Base-by-base conservation (phyloP, 2,329 filamentous ascomycete species). In the Chaetothyriales sp. region DNA sequence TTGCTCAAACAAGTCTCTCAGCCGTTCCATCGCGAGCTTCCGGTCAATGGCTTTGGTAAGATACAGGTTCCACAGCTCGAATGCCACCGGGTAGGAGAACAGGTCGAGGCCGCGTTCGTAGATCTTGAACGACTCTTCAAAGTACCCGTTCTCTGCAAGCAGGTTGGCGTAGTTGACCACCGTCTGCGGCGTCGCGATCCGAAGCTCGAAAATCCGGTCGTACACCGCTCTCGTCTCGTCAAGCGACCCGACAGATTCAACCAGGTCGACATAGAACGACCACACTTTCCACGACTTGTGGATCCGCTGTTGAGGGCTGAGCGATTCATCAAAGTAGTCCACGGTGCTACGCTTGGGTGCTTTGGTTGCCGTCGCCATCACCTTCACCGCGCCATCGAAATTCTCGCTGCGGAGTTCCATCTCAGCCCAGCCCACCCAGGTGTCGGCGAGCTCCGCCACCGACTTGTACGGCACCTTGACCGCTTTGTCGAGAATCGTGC, bases 281-380 rank as follows among this genome's bases (percentile, higher is more conserved):
- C 92, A 98, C 9, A 98, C 72, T 67, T 97, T 98, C 92, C 92
- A 98, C 65, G 88, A 95, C 75, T 98, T 98, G 72, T 98, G 92
- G 2, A 98, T 86, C 56, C 94, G 81, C 71, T 97, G 92, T 66
- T 98, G 92, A 3, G 92, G 90, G 1, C 88, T 89, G 5, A 98
- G 73, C 0, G 80, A 88, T 66, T 98, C 94, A 66, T 98, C 92
- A 64, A 97, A 98, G 66, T 97, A 98, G 71, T 98, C 92, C n/a
- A 98, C 89, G 1, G 82, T 94, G n/a, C 90, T 95, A 58, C 88
- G 77, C 69, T 97, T 97, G 0, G 92, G 89, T n/a, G 92, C 87
- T 67, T 95, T 89, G 4, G 92, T 90, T 18, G 92, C 92, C 68
- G 95, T 97, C 43, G 87, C 86, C 89, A 98, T 95, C 65, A 98